Evolutionary conservation across 2,329 filamentous ascomycete species (phyloP).

Genomic region (Thelonectria olida): DNA sequence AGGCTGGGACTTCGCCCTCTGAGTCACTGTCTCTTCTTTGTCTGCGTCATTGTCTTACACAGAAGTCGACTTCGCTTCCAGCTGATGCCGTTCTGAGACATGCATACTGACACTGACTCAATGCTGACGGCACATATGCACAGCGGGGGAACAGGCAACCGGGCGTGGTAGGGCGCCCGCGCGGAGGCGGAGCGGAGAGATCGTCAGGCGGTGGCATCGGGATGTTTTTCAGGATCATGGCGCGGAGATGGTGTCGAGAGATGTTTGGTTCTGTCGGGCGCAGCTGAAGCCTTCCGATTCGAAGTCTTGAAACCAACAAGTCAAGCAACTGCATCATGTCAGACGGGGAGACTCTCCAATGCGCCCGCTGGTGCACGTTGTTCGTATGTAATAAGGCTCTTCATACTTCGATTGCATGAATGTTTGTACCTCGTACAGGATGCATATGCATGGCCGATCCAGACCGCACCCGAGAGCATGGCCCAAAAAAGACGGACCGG

Average conservation of each 20-base stretch:
- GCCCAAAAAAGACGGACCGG: neutral
- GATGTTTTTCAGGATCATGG: neutral
- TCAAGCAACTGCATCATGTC: neutral
- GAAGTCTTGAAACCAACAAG: neutral
- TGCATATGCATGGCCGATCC: neutral
- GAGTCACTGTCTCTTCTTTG: neutral
- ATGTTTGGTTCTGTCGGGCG: neutral
- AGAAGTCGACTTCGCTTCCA: neutral
- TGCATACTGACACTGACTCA: neutral
- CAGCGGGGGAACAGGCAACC: neutral
- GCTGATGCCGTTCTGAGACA: constrained; percentile 7
- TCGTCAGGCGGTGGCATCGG: neutral
- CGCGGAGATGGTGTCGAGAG: neutral
- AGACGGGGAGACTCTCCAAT: neutral
- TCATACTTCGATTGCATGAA: neutral
- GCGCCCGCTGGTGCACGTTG: neutral
- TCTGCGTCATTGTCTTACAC: neutral
- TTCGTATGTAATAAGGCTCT: neutral
- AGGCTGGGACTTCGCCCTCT: neutral
- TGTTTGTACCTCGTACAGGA: neutral
- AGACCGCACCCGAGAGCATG: neutral
- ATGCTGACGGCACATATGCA: neutral
- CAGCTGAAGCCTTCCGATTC: neutral
- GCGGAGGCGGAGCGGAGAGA: neutral
- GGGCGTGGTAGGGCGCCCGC: neutral